phyloP scores from a whole-genome alignment of 2,329 filamentous ascomycete species.

The Colletotrichum noveboracense region DNA sequence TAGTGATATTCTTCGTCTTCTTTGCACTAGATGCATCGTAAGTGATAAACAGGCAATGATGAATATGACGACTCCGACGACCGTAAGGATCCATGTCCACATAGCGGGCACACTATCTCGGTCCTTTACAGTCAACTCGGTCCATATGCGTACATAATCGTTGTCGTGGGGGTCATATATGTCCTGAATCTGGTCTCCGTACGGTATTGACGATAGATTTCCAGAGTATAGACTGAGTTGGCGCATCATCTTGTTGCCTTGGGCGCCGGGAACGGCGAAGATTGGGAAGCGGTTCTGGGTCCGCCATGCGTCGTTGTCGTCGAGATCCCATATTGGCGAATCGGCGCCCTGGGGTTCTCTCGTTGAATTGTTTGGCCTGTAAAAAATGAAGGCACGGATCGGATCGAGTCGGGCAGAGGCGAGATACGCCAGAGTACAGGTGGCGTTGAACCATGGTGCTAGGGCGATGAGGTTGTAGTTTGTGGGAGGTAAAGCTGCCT shows the following conservation, averaged over 20 bases:
- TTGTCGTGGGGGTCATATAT: conserved; percentile 59
- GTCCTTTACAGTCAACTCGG: conserved; percentile 53
- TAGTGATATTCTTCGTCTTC: conserved; percentile 70
- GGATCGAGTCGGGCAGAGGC: conserved; percentile 61
- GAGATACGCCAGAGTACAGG: conserved; percentile 79
- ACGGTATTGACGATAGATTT: conserved; percentile 67
- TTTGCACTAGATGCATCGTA: conserved; percentile 80
- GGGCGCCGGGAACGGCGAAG: conserved; percentile 76
- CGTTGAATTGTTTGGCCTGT: conserved; percentile 60
- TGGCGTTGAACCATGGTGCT: conserved; percentile 81
- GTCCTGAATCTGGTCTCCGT: conserved; percentile 59
- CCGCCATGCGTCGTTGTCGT: conserved; percentile 76
- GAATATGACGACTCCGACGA: conserved; percentile 72
- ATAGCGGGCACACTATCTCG: conserved; percentile 67
- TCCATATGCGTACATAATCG: conserved; percentile 67
- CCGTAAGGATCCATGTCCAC: conserved; percentile 79
- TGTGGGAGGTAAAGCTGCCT: conserved; percentile 68
- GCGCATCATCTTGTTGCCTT: conserved; percentile 72
- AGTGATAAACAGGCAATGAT: conserved; percentile 72
- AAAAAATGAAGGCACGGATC: conserved; percentile 69
- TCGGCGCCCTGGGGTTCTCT: conserved; percentile 69
- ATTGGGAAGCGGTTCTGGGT: conserved; percentile 75
- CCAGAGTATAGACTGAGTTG: conserved; percentile 80
- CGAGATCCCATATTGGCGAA: conserved; percentile 72
- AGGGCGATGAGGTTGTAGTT: conserved; percentile 81